Evolutionary conservation across 129 eudicot species (phyloP).

Genomic region (Flaveria linearis): DNA sequence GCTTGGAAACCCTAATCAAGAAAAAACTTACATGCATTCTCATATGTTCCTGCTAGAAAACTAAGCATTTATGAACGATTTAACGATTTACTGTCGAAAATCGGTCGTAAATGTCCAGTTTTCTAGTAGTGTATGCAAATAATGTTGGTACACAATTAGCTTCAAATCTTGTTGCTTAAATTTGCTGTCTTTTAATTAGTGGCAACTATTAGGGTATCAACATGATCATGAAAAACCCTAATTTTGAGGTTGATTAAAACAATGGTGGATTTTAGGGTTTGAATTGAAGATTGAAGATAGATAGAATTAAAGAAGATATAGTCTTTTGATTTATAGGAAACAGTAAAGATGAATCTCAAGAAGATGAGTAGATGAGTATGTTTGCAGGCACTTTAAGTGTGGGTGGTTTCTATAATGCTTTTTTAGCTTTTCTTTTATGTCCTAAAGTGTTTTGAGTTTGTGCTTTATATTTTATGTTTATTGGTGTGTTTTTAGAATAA

Average conservation of each 20-base stretch:
- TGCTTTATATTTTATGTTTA: conserved; percentile 31
- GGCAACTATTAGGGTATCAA: conserved; percentile 8
- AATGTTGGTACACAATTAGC: conserved; percentile 9
- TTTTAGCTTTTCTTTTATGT: conserved; percentile 36
- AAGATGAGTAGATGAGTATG: conserved; percentile 8
- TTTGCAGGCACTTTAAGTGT: conserved; percentile 28
- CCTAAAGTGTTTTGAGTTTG: conserved; percentile 13
- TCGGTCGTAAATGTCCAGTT: too few species aligned
- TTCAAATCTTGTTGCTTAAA: not conserved
- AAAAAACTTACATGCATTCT: not conserved
- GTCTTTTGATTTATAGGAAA: conserved; percentile 6
- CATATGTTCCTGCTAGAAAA: too few species aligned
- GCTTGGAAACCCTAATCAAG: conserved; percentile 71
- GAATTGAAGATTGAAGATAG: conserved; percentile 30
- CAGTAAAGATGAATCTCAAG: conserved; percentile 8
- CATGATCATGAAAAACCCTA: conserved; percentile 5
- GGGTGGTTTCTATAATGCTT: conserved; percentile 29
- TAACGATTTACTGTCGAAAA: too few species aligned
- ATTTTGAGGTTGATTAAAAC: conserved; percentile 10
- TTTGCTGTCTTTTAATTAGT: not conserved
- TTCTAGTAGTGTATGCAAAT: too few species aligned
- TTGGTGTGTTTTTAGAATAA: conserved; percentile 19
- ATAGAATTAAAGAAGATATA: conserved; percentile 24
- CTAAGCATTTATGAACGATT: too few species aligned
- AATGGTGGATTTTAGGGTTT: conserved; percentile 12